Percentiles rank a stretch among this genome's conserved stretches.
Evolutionary conservation across 2,329 filamentous ascomycete genomes (phyloP).

Genomic region (Fusarium sp.): DNA sequence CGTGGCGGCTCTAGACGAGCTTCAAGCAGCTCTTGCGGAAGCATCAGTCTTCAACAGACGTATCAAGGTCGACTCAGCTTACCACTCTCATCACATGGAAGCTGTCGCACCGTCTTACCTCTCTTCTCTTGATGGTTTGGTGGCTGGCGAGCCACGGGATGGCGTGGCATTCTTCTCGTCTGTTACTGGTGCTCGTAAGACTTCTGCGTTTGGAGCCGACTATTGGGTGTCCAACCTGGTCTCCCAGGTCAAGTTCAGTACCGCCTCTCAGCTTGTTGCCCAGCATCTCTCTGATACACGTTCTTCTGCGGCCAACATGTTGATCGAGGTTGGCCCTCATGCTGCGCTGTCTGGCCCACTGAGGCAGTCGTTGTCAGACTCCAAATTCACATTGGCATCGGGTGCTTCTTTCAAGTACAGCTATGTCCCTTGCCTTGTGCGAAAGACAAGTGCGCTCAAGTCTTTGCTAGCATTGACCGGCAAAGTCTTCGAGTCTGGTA

Average conservation of each 20-base stretch:
- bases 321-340: slow-evolving; percentile 51
- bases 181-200: slow-evolving; percentile 1
- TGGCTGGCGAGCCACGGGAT: neutral
- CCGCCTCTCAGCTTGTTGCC: slow-evolving; percentile 7
- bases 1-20: slow-evolving; percentile 34
- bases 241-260: slow-evolving; percentile 15
- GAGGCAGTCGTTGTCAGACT: slow-evolving; percentile 41
- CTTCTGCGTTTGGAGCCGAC: slow-evolving; percentile 4
- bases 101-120: slow-evolving; percentile 18
- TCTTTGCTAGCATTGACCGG: neutral
- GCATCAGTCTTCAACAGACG: slow-evolving; percentile 35
- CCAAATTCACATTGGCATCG: slow-evolving; percentile 16
- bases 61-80: slow-evolving; percentile 52
- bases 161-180: slow-evolving; percentile 13
- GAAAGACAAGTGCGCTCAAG: neutral
- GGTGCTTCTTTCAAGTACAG: slow-evolving; percentile 8
- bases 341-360: slow-evolving; percentile 54
- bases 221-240: slow-evolving; percentile 41
- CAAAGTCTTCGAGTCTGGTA: slow-evolving; percentile 8
- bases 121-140: neutral
- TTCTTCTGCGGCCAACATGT: slow-evolving; percentile 22
- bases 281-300: slow-evolving; percentile 40
- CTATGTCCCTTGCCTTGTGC: slow-evolving; percentile 40
- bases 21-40: slow-evolving; percentile 32
- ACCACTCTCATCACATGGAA: slow-evolving; percentile 54